Base-by-base conservation (phyloP, 108 stramenopile species). In the Nitzschia sp. region DNA sequence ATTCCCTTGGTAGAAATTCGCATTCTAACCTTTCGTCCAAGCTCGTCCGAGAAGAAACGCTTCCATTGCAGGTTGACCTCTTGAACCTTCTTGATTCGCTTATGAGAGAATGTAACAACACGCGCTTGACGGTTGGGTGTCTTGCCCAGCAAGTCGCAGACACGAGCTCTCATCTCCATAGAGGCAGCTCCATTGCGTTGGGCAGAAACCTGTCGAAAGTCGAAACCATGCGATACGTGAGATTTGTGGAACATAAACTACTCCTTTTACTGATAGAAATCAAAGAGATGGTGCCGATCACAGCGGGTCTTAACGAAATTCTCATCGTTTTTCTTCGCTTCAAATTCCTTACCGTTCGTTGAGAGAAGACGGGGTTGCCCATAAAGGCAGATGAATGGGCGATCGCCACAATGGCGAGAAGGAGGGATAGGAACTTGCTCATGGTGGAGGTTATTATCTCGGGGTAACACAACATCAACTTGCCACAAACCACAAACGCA, bases 1-100 rank as follows among this genome's bases (percentile, higher is more conserved):
- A 96, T 90, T 65, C 93, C 97, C 85, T 96, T 96, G 46, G 96
- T 97, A 48, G 85, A 91, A 70, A 97, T 72, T 57, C 97, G 87
- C 57, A 97, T 63, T 59, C 86, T 68, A 27, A 96, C 93, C 21
- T 80, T 81, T 28, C 94, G 82, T 45, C 85, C 84, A 55, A 96
- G 76, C 2, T 87, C 87, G 45, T 91, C 94, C 68, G 92, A 96
- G 66, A 70, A 94, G 68, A 90, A 90, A 66, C 84, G 65, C 67
- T 93, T 93, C 81, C 85, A 84, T 66, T 97, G 96, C 59, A 97
- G 80, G 77, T 97, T 97, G 44, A 97, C 89, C 34, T 88, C 60
- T 69, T 97, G 96, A 44, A 95, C 95, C 79, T 94, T 96, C 75
- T 97, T 88, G 81, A 84, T 94, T 25, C 95, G 92, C 70, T 67